Percentiles rank a stretch among this genome's conserved stretches.
phyloP scores from a whole-genome alignment of 2,329 filamentous ascomycete species.

The Alternaria arbusti region DNA sequence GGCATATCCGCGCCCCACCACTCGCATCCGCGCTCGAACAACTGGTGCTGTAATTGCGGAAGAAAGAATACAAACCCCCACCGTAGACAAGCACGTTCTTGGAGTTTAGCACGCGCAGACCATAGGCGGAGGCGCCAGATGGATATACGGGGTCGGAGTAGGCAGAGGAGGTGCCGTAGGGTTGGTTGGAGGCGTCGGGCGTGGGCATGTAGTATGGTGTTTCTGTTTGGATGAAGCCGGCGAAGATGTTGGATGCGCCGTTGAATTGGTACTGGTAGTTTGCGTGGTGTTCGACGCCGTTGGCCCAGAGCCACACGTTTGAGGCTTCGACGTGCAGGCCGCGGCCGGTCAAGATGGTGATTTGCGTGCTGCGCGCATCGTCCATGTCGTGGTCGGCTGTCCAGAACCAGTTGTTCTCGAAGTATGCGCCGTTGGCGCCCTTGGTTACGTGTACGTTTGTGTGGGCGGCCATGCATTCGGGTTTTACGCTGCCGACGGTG shows the following conservation, averaged over 20 bases:
- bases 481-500: constrained; percentile 58
- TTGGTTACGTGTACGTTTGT: constrained; percentile 58
- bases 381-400: constrained; percentile 92
- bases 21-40: constrained; percentile 34
- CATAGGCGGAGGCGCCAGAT: constrained; percentile 61
- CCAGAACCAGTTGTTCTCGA: constrained; percentile 93
- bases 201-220: constrained; percentile 86
- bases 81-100: constrained; percentile 67
- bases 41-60: constrained; percentile 64
- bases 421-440: constrained; percentile 67
- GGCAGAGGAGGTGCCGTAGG: constrained; percentile 61
- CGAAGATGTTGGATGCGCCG: constrained; percentile 79
- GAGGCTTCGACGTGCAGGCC: constrained; percentile 74
- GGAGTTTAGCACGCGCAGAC: constrained; percentile 66
- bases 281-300: constrained; percentile 66
- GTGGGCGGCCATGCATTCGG: constrained; percentile 75
- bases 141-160: constrained; percentile 75
- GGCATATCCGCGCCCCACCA: constrained; percentile 52
- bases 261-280: constrained; percentile 84
- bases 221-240: constrained; percentile 86
- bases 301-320: constrained; percentile 66
- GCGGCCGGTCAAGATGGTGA: constrained; percentile 85
- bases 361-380: constrained; percentile 70
- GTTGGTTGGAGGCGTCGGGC: constrained; percentile 69
- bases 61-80: constrained; percentile 73